These are phyloP conservation scores for Fusarium sp. DNA, from an alignment of 2,329 filamentous ascomycete species.

Conservation along the genomic window DNA sequence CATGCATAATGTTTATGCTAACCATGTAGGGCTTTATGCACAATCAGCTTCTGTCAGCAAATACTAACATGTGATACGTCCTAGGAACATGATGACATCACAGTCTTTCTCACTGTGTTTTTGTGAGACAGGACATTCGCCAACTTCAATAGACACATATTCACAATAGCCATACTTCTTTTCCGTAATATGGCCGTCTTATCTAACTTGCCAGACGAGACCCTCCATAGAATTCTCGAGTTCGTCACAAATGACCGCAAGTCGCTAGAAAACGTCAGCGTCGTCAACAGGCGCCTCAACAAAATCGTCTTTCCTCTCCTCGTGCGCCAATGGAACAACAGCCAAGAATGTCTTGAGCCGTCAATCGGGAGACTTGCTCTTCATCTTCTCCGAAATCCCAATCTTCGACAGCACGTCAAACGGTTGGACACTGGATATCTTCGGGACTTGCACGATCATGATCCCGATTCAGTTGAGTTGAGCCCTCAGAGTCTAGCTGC, in stretches of 20 bases:
- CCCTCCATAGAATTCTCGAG: background rate
- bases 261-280: background rate
- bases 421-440: background rate
- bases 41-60: background rate
- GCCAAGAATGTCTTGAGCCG: background rate
- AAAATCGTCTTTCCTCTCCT: background rate
- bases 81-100: background rate
- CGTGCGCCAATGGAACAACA: background rate
- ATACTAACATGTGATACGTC: background rate
- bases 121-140: background rate
- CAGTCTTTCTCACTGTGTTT: background rate
- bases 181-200: accelerated
- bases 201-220: background rate
- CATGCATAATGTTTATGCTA: background rate
- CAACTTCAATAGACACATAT: too few relatives aligned
- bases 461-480: background rate
- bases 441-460: accelerated
- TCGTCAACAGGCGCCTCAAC: background rate
- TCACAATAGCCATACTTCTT: background rate
- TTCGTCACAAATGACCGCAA: accelerated
- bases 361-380: background rate
- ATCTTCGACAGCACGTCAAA: background rate
- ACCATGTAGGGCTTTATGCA: background rate
- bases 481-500: background rate
- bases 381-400: background rate